These are phyloP conservation scores for Niebla homalea DNA, from an alignment of 495 filamentous ascomycete genomes.

Conservation along the genomic window DNA sequence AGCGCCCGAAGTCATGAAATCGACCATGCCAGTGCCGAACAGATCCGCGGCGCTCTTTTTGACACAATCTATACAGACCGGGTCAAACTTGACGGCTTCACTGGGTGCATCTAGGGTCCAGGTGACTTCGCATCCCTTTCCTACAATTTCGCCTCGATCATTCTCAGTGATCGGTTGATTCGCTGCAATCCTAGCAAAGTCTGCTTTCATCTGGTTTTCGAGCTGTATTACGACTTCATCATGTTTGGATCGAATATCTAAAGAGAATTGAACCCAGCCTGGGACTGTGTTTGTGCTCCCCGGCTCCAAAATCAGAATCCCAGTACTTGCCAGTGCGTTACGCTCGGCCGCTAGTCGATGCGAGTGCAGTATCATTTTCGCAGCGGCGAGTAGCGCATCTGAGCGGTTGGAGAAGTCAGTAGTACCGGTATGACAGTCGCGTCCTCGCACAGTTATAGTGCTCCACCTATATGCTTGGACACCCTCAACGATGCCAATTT, in stretches of 20 bases:
- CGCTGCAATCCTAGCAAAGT: constrained; percentile 45
- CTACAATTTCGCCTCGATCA: constrained; percentile 28
- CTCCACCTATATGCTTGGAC: constrained; percentile 59
- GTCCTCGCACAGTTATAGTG: constrained; percentile 49
- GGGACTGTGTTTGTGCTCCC: constrained; percentile 68
- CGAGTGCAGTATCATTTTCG: constrained; percentile 53
- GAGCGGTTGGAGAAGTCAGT: constrained; percentile 47
- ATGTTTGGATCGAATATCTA: constrained; percentile 56
- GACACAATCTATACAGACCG: constrained; percentile 55
- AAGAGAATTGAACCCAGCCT: constrained; percentile 50
- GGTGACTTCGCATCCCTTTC: constrained; percentile 42
- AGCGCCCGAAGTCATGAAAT: too few relatives aligned
- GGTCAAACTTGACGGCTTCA: constrained; percentile 53
- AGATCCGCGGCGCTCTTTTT: constrained; percentile 43
- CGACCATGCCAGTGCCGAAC: constrained; percentile 27
- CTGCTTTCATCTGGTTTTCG: constrained; percentile 37
- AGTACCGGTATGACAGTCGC: constrained; percentile 64
- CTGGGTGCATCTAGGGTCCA: constrained; percentile 51
- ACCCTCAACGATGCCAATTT: constrained; percentile 58
- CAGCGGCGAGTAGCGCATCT: constrained; percentile 45
- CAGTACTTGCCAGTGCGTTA: constrained; percentile 53
- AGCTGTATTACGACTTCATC: constrained; percentile 43
- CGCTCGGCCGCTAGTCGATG: constrained; percentile 45
- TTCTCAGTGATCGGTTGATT: constrained; percentile 32
- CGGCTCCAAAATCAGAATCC: constrained; percentile 52